Evolutionary conservation across 345 rosid genomes (phyloP).

Genomic region (Turritis glabra): DNA sequence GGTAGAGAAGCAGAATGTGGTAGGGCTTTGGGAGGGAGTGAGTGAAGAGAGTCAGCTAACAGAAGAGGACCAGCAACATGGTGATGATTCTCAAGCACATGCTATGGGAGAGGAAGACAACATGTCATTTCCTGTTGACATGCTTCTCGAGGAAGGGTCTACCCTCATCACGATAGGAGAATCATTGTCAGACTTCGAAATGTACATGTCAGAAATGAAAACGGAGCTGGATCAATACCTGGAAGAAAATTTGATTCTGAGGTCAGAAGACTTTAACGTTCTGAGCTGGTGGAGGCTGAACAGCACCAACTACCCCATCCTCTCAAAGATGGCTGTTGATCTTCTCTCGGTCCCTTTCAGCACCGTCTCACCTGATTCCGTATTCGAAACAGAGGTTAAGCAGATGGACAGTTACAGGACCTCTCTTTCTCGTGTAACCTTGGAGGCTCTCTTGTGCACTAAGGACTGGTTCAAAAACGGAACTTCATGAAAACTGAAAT

Average conservation of each 20-base stretch:
- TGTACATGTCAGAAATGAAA: conserved; percentile 61
- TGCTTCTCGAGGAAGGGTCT: conserved; percentile 44
- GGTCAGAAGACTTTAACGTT: conserved; percentile 61
- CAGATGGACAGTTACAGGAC: conserved; percentile 64
- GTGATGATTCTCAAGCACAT: conserved; percentile 31
- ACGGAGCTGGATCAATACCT: conserved; percentile 75
- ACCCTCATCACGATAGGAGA: conserved; percentile 51
- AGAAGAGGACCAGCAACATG: conserved; percentile 31
- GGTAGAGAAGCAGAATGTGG: conserved; percentile 49
- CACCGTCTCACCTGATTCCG: conserved; percentile 48
- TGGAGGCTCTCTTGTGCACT: conserved; percentile 79
- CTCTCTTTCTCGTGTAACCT: conserved; percentile 58
- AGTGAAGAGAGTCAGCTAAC: conserved; percentile 31
- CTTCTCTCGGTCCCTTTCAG: conserved; percentile 52
- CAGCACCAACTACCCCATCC: conserved; percentile 60
- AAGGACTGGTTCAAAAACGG: conserved; percentile 58
- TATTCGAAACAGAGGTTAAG: conserved; percentile 53
- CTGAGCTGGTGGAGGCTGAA: conserved; percentile 79
- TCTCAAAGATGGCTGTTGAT: conserved; percentile 77
- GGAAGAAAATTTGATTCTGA: conserved; percentile 58
- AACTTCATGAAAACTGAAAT: not conserved
- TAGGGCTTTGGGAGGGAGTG: conserved; percentile 17
- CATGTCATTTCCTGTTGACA: conserved; percentile 1
- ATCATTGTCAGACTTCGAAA: conserved; percentile 57
- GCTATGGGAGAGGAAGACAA: conserved; percentile 39